Base-by-base conservation (phyloP, 768 basidiomycete genomes). In the Mycena rosella region DNA sequence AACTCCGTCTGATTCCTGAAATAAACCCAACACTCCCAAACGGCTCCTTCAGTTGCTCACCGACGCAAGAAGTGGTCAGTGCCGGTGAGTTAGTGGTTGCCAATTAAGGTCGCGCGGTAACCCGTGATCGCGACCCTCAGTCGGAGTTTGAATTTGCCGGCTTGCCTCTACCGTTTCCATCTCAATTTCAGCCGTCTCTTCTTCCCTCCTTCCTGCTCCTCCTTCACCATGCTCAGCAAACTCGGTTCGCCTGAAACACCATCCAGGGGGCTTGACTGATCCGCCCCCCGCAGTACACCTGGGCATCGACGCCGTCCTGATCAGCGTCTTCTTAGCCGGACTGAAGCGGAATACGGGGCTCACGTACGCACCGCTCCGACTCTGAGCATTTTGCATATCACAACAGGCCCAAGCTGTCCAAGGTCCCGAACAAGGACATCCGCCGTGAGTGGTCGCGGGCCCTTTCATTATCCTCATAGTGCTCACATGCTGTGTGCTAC, bases 401-500 rank as follows among this genome's bases (percentile, higher is more conserved):
- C 6, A 48, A n/a, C 63, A 96, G 94, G 13, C 94, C 92, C 44
- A 90, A 90, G 18, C 79, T 96, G 13, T 80, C 87, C 5, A 87
- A 88, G 72, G 90, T 96, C 1, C 91, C 92, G 4, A 96, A 96
- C 85, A 96, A 96, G 77, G 95, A 96, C 73, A 74, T 96, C 32
- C 90, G 95, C 48, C 90, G 95, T 96, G 77, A 80, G 94, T 86
- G 32, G 24, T 26, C 49, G 38, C 59, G 72, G 1, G 48, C 56
- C 22, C 30, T 44, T 44, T n/a, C n/a, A n/a, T n/a, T n/a, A n/a
- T n/a, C 11, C 3, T 44, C 11, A 5, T 11, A 6, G 6, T 20
- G n/a, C n/a, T 44, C 17, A 40, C 17, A 15, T 15, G 38, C 14
- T 4, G 38, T 22, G n/a, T n/a, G 20, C 6, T 5, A n/a, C 14